Evolutionary conservation across 2,329 filamentous ascomycete species (phyloP).

Genomic region (Exophiala aquamarina): DNA sequence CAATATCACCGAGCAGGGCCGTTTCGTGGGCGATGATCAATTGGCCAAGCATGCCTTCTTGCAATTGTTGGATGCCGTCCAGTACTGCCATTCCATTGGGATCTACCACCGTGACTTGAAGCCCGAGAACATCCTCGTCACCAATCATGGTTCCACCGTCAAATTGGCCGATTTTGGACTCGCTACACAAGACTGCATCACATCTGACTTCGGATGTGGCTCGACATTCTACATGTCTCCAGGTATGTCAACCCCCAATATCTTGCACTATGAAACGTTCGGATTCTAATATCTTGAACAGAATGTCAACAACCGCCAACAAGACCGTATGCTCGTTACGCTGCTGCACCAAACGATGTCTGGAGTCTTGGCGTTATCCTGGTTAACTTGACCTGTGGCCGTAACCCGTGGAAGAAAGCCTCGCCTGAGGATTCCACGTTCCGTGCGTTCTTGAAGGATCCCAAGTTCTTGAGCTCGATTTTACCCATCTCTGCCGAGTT

Average conservation of each 20-base stretch:
- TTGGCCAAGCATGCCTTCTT: conserved; percentile 86
- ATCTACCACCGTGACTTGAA: conserved; percentile 98
- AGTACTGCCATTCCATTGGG: conserved; percentile 87
- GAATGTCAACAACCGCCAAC: conserved; percentile 83
- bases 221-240: conserved; percentile 99
- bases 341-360: conserved; percentile 91
- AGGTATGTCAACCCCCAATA: conserved; percentile 60
- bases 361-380: conserved; percentile 98
- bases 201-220: conserved; percentile 94
- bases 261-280: background rate
- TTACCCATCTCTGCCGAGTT: conserved; percentile 86
- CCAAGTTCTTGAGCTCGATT: conserved; percentile 87
- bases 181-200: conserved; percentile 78
- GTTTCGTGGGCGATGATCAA: conserved; percentile 89
- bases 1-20: conserved; percentile 93
- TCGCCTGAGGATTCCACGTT: conserved; percentile 93
- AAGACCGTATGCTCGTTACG: conserved; percentile 74
- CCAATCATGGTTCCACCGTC: conserved; percentile 81
- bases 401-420: conserved; percentile 98
- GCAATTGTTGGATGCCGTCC: conserved; percentile 93
- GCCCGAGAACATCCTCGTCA: conserved; percentile 95
- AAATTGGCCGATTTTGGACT: conserved; percentile 98
- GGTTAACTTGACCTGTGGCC: conserved; percentile 94
- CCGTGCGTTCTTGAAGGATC: conserved; percentile 80
- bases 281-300: conserved; percentile 41